These are phyloP conservation scores for Eudorina sp. DNA, from an alignment of 139 green algal species.

Conservation along the genomic window DNA sequence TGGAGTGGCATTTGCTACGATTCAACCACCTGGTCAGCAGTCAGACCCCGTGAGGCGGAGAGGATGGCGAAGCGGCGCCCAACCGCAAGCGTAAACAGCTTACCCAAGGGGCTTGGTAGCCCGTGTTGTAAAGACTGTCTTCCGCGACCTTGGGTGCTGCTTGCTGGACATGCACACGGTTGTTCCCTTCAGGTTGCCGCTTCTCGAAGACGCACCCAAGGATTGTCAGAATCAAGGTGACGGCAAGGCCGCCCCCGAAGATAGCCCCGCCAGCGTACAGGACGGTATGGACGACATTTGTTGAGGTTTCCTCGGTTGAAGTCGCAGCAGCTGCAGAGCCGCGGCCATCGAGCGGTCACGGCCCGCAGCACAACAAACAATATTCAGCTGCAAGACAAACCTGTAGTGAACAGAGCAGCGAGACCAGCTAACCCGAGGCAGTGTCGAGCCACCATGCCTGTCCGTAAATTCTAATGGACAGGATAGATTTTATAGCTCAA, in stretches of 20 bases:
- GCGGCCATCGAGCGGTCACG: not conserved
- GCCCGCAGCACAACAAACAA: not conserved
- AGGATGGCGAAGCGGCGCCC: too few species aligned
- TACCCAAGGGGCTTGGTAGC: not conserved
- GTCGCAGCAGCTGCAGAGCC: not conserved
- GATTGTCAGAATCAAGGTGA: not conserved
- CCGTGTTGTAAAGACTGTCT: not conserved
- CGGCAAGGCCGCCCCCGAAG: not conserved
- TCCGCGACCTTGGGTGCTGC: not conserved
- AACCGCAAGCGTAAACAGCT: not conserved
- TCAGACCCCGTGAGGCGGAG: too few species aligned
- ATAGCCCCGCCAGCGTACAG: constrained; percentile 6
- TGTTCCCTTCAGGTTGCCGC: not conserved
- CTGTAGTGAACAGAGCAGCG: not conserved
- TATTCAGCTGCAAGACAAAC: not conserved
- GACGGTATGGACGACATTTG: not conserved
- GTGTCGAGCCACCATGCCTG: not conserved
- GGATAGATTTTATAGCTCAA: too few species aligned
- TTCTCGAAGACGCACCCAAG: constrained; percentile 10
- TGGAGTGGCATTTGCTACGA: too few species aligned
- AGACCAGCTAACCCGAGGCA: not conserved
- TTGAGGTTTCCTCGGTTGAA: not conserved
- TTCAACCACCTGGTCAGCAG: too few species aligned
- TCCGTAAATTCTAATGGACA: not conserved
- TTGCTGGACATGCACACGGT: not conserved